A percentile compares a stretch with the other conserved stretches of the same genome.
These are phyloP conservation scores for Aspergillus biplanus DNA, from an alignment of 495 filamentous ascomycete genomes.

Conservation along the genomic window DNA sequence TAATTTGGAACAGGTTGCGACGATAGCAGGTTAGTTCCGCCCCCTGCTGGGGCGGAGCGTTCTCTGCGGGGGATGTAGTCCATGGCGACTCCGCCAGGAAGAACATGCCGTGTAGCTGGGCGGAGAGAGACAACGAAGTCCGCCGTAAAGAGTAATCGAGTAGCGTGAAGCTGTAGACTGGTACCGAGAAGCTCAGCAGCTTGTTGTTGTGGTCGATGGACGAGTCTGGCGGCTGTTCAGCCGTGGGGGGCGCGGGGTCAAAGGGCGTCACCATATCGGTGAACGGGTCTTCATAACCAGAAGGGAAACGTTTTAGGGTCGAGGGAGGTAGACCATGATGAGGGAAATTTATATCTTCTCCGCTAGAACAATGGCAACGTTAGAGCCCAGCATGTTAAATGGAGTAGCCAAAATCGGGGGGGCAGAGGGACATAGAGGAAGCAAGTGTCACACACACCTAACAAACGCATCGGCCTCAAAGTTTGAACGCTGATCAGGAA, in stretches of 20 bases:
- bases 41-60: constrained; percentile 59
- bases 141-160: constrained; percentile 69
- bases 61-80: constrained; percentile 65
- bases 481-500: constrained; percentile 58
- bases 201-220: constrained; percentile 75
- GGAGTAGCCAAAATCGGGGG: too few species aligned
- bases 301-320: constrained; percentile 44
- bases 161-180: constrained; percentile 67
- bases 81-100: constrained; percentile 85
- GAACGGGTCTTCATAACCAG: constrained; percentile 72
- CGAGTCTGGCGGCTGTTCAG: constrained; percentile 42
- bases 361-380: constrained; percentile 19
- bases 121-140: constrained; percentile 66
- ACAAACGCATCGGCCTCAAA: constrained; percentile 64
- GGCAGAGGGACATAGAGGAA: not conserved
- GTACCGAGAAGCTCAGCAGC: constrained; percentile 76
- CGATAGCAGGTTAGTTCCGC: constrained; percentile 91
- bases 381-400: not conserved
- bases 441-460: constrained; percentile 48
- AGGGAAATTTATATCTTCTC: constrained; percentile 49
- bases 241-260: constrained; percentile 48
- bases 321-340: constrained; percentile 37
- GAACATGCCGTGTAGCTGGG: constrained; percentile 94
- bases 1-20: constrained; percentile 87
- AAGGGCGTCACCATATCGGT: constrained; percentile 56